These are phyloP conservation scores for Axilococcus clingmanii DNA, from an alignment of 139 green algal species.

Conservation along the genomic window DNA sequence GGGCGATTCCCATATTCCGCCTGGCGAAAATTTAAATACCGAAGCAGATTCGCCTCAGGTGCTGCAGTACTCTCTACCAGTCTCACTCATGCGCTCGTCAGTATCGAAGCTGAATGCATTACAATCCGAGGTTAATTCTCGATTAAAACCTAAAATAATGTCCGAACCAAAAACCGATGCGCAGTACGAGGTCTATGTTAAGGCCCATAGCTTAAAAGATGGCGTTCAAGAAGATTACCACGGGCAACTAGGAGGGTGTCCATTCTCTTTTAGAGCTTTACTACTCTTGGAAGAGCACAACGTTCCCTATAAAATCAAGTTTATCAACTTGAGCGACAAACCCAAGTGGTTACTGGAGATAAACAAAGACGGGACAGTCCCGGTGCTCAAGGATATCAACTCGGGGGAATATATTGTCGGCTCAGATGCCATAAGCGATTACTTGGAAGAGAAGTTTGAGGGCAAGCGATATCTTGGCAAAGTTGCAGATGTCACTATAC, in stretches of 20 bases:
- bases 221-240: background rate
- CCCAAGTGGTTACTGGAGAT: slow-evolving; percentile 48
- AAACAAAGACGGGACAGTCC: slow-evolving; percentile 7
- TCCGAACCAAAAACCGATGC: too few species aligned
- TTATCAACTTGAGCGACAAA: slow-evolving; percentile 69
- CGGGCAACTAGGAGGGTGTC: slow-evolving; percentile 20
- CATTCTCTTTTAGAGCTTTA: slow-evolving; percentile 74
- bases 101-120: too few species aligned
- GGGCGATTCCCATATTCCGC: too few species aligned
- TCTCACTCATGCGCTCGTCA: too few species aligned
- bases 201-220: background rate
- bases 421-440: slow-evolving; percentile 57
- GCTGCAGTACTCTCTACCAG: too few species aligned
- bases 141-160: too few species aligned
- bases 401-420: slow-evolving; percentile 26
- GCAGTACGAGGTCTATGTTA: background rate
- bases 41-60: too few species aligned
- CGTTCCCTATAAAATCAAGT: slow-evolving; percentile 43
- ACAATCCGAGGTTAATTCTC: too few species aligned
- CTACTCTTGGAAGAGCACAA: slow-evolving; percentile 69
- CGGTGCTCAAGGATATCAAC: background rate
- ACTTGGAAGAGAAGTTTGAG: slow-evolving; percentile 58
- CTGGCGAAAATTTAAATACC: too few species aligned
- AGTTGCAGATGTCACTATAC: background rate
- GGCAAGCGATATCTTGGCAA: slow-evolving; percentile 4